Conservation (phyloP, 2,329 filamentous ascomycete genomes). For the Penicillium sp. region DNA sequence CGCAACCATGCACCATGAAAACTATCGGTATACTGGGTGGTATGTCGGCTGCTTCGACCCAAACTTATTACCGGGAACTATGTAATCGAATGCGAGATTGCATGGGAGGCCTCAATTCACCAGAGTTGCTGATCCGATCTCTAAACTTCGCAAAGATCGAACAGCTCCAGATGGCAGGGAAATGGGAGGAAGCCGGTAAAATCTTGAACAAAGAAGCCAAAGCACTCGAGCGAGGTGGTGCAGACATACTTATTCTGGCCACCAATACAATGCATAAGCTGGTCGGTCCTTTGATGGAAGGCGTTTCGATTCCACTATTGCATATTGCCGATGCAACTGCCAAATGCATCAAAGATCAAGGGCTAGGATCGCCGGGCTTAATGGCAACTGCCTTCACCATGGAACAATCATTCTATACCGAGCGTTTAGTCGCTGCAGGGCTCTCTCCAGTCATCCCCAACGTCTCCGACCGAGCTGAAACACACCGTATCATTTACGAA, state of each 20-base stretch:
- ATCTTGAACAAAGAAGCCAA: neutral
- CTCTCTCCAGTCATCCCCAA: neutral
- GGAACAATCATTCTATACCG: neutral
- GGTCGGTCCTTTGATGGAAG: neutral
- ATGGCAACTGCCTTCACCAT: neutral
- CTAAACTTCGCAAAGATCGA: neutral
- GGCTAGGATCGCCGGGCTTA: neutral
- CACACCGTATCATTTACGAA: neutral
- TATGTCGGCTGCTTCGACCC: no score
- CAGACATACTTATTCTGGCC: constrained; percentile 10
- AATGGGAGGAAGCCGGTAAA: neutral
- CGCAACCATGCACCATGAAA: no score
- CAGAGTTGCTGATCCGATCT: neutral
- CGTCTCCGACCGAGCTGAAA: neutral
- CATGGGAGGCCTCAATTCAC: no score
- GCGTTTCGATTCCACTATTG: neutral
- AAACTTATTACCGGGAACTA: no score
- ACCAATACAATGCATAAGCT: constrained; percentile 10
- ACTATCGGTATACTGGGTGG: no score
- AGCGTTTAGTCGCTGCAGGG: neutral
- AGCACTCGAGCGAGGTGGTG: constrained; percentile 5
- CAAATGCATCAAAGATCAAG: neutral
- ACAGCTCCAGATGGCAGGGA: neutral
- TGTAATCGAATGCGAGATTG: no score
- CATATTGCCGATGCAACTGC: constrained; percentile 1